Evolutionary conservation across 75 land plant genomes (phyloP).

Genomic region (Cryptomeria japonica): DNA sequence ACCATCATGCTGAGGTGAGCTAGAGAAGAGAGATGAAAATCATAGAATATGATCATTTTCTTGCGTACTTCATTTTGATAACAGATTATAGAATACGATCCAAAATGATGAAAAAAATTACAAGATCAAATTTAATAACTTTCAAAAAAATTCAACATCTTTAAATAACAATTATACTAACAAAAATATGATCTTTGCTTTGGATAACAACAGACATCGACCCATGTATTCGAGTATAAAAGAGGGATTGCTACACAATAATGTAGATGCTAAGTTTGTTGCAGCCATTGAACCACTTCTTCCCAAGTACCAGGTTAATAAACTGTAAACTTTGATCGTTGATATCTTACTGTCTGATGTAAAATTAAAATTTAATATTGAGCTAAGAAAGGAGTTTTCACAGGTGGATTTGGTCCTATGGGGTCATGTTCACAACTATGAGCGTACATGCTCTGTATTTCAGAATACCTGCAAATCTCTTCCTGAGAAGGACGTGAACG

Average conservation of each 20-base stretch:
- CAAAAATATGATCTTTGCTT: neutral
- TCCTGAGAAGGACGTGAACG: conserved; percentile 52
- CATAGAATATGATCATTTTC: no score
- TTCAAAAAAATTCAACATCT: no score
- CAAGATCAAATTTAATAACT: no score
- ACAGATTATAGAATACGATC: no score
- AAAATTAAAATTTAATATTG: neutral
- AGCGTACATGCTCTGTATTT: conserved; percentile 73
- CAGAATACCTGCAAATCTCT: conserved; percentile 35
- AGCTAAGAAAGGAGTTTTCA: neutral
- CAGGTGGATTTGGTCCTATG: conserved; percentile 80
- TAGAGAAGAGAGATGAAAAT: no score
- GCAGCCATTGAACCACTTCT: conserved; percentile 69
- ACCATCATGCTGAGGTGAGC: no score
- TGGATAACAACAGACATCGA: conserved; percentile 5
- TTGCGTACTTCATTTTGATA: no score
- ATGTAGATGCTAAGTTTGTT: conserved; percentile 44
- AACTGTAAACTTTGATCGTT: neutral
- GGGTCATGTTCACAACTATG: conserved; percentile 92
- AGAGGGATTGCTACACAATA: conserved; percentile 1
- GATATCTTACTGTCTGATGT: neutral
- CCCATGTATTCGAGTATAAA: conserved; percentile 15
- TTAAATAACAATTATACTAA: neutral
- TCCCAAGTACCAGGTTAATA: conserved; percentile 39
- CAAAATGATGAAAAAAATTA: no score